These are phyloP conservation scores for Sungouiella thailandica DNA, from an alignment of 805 yeast species.

Conservation along the genomic window DNA sequence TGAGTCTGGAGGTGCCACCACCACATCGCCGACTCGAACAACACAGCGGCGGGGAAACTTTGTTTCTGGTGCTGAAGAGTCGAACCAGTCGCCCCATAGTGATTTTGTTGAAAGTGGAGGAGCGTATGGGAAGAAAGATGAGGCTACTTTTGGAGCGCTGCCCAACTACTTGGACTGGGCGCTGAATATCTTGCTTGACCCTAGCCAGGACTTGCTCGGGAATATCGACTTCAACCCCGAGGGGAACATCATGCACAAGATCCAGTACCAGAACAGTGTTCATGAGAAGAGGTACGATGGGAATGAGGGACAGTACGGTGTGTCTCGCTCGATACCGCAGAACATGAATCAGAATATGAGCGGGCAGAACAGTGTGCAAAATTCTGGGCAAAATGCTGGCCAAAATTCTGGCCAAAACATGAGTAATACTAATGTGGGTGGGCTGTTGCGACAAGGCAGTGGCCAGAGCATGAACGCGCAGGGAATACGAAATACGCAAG, in stretches of 20 bases:
- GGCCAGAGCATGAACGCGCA: too few species aligned
- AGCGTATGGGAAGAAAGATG: background rate
- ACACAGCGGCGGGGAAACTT: too few species aligned
- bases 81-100: too few species aligned
- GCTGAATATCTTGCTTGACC: slow-evolving; percentile 28
- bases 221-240: slow-evolving; percentile 26
- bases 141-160: background rate
- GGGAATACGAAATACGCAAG: too few species aligned
- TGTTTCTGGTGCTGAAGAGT: too few species aligned
- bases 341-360: background rate
- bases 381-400: too few species aligned
- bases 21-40: too few species aligned
- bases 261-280: slow-evolving; percentile 28
- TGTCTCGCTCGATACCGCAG: background rate
- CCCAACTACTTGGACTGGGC: slow-evolving; percentile 27
- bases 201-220: slow-evolving; percentile 25
- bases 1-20: too few species aligned
- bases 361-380: too few species aligned
- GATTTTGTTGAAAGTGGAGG: background rate
- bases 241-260: slow-evolving; percentile 25
- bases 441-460: too few species aligned
- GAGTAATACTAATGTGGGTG: too few species aligned
- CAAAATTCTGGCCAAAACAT: too few species aligned
- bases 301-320: background rate
- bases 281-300: slow-evolving; percentile 7